These are phyloP conservation scores for Trichosporon ovoides DNA, from an alignment of 1,284 basidiomycete genomes.

Conservation along the genomic window DNA sequence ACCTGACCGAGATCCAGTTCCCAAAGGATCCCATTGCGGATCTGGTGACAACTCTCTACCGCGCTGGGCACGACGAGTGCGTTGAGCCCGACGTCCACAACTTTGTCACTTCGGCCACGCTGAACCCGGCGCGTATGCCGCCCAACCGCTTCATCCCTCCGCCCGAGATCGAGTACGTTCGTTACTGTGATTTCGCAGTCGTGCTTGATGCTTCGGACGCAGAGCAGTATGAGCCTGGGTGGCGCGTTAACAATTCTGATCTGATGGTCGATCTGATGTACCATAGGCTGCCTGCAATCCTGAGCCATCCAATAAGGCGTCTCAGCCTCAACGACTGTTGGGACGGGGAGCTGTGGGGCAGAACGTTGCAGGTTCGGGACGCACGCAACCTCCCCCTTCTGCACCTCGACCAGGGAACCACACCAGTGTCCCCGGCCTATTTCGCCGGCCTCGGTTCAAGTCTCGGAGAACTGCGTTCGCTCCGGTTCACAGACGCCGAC, in stretches of 20 bases:
- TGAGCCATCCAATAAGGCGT: background rate
- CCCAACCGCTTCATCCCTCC: background rate
- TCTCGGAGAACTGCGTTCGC: background rate
- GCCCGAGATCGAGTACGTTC: background rate
- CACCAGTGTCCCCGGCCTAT: no score
- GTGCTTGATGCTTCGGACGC: background rate
- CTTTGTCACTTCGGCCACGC: background rate
- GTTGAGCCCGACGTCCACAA: background rate
- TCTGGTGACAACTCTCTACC: background rate
- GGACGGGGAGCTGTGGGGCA: background rate
- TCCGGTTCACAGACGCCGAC: background rate
- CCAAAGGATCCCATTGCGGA: background rate
- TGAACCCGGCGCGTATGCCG: background rate
- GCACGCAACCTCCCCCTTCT: background rate
- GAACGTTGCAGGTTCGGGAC: background rate
- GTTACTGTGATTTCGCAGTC: background rate
- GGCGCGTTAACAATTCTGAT: background rate
- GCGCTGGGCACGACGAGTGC: background rate
- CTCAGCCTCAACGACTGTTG: background rate
- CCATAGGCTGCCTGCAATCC: background rate
- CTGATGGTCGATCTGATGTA: background rate
- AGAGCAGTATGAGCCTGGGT: background rate
- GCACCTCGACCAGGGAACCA: no score
- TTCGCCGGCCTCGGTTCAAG: no score
- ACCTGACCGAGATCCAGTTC: background rate